Conservation (phyloP, 306 rosid species). For the Sesbania bispinosa region DNA sequence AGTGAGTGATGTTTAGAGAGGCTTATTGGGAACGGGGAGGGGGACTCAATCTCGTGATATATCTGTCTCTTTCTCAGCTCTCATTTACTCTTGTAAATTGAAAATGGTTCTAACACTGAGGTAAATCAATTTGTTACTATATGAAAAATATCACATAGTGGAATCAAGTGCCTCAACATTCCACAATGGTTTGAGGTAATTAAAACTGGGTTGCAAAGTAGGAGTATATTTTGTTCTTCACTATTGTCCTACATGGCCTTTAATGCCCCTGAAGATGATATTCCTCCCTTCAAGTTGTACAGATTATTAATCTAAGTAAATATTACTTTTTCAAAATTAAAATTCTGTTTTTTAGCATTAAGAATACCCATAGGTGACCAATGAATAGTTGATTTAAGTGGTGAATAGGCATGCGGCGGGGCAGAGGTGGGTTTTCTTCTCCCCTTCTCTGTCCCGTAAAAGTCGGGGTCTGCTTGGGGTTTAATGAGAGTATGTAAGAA, state of each 20-base stretch:
- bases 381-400: no score
- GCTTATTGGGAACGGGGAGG: slow-evolving; percentile 17
- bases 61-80: no score
- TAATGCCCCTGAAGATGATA: background rate
- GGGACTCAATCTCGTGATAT: background rate
- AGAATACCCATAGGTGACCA: no score
- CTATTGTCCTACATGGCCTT: background rate
- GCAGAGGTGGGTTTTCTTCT: no score
- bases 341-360: no score
- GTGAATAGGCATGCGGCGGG: no score
- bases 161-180: slow-evolving; percentile 9
- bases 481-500: no score
- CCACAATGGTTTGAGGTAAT: background rate
- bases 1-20: slow-evolving; percentile 18
- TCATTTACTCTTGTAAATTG: background rate
- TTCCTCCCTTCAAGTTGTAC: background rate
- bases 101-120: background rate
- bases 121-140: background rate
- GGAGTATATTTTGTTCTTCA: background rate
- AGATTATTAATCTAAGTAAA: background rate
- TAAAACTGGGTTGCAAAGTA: background rate
- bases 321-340: no score
- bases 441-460: no score
- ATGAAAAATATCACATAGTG: background rate
- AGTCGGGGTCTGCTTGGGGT: no score